Evolutionary conservation across 2,329 filamentous ascomycete genomes (phyloP).

Genomic region (Drechmeria coniospora): DNA sequence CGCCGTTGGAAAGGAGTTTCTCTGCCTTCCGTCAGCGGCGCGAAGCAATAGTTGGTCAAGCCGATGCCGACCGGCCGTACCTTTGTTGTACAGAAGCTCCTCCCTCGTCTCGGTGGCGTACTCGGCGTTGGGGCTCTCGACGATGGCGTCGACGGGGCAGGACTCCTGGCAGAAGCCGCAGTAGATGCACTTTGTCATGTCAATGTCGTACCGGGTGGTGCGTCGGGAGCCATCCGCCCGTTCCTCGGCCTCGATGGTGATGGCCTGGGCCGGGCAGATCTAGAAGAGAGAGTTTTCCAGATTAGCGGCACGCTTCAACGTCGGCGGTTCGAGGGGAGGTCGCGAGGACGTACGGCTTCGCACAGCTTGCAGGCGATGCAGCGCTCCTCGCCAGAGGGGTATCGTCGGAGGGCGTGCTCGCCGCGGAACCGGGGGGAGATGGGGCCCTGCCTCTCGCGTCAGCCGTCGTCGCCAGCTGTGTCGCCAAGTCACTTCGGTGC

Average conservation of each 20-base stretch:
- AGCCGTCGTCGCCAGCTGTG: no score
- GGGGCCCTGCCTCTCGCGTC: slow-evolving; percentile 45
- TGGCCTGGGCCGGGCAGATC: slow-evolving; percentile 94
- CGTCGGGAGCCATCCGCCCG: slow-evolving; percentile 87
- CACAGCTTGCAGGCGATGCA: slow-evolving; percentile 99
- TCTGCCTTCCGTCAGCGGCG: slow-evolving; percentile 25
- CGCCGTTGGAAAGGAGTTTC: slow-evolving; percentile 76
- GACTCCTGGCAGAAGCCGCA: slow-evolving; percentile 98
- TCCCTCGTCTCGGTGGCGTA: slow-evolving; percentile 59
- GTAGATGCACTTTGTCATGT: slow-evolving; percentile 99
- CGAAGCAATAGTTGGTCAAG: background rate
- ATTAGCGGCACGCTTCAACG: background rate
- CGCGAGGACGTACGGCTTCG: slow-evolving; percentile 49
- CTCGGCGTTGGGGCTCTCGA: slow-evolving; percentile 48
- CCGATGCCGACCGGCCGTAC: no score
- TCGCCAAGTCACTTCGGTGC: slow-evolving; percentile 2
- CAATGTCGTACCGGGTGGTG: slow-evolving; percentile 96
- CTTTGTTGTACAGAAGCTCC: slow-evolving; percentile 95
- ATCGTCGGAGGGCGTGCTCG: slow-evolving; percentile 90
- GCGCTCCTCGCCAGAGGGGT: slow-evolving; percentile 93
- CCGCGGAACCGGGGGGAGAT: slow-evolving; percentile 97
- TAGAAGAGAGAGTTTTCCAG: slow-evolving; percentile 14
- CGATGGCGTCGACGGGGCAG: slow-evolving; percentile 89
- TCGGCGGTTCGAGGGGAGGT: background rate
- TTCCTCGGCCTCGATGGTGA: slow-evolving; percentile 98